Base-by-base conservation (phyloP, 192 early-diverging fungal species). In the Backusella parvicylindrica region DNA sequence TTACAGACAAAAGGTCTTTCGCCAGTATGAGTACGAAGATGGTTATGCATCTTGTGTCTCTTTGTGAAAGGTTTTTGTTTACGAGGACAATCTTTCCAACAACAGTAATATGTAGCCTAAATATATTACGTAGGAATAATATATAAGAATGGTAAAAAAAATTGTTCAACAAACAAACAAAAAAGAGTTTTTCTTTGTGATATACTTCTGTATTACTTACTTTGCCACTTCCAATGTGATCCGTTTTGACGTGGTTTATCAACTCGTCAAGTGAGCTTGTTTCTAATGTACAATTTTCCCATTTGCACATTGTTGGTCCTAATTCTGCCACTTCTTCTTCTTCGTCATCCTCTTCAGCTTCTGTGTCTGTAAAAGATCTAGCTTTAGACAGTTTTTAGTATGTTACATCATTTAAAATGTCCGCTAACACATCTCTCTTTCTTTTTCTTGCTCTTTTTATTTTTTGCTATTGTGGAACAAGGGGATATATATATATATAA, bases 1-100 rank as follows among this genome's bases (percentile, higher is more conserved):
- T 75, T 74, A 68, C 93, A 94, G 38, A 85, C 76, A 83, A 91
- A 93, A 1, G 93, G 93, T 47, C 88, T 86, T 78, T 94, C 93
- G 28, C 93, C 93, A 8, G 91, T 94, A 73, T 94, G 92, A 0
- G 89, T 92, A 3, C 91, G 87, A 67, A 90, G 84, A 73, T 94
- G 93, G 60, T 91, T 91, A 41, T 86, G 86, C 72, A 93, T 85
- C 68, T 93, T 91, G 63, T 92, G 91, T 21, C 90, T 84, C 76
- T 92, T 89, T 71, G 88, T 81, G 82, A 93, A 93, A 26, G 92
- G 88, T 75, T 85, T 87, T 64, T 85, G 80, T 72, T 84, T 81
- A 32, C 84, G 80, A 40, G 80, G 74, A 67, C 86, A 87, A 37
- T 84, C 80, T 75, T 85, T 77, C 86, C 86, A 87, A 33, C 82